These are phyloP conservation scores for Carex scoparia DNA, from an alignment of 176 grass and related monocot species.

Conservation along the genomic window DNA sequence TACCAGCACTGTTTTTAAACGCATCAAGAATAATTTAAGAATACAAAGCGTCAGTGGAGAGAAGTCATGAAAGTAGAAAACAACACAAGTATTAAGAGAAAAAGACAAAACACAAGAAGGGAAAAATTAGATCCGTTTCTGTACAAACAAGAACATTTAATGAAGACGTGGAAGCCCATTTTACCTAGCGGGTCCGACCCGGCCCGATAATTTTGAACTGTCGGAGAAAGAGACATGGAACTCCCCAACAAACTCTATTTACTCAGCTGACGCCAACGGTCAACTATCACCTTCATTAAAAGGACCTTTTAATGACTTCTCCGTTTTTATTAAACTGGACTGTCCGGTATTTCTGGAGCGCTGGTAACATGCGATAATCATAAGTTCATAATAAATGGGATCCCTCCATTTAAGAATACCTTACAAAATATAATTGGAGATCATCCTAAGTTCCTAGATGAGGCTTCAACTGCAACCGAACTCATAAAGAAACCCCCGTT, in stretches of 20 bases:
- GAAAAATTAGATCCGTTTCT: not conserved
- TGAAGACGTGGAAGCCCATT: not conserved
- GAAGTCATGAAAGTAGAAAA: not conserved
- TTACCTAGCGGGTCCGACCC: not conserved
- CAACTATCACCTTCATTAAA: slow-evolving; percentile 8
- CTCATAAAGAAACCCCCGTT: not conserved
- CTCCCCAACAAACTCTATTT: slow-evolving; percentile 14
- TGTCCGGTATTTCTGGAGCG: not conserved
- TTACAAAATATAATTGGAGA: not conserved
- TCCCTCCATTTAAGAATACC: not conserved
- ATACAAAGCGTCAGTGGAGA: not conserved
- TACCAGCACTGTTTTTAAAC: not conserved
- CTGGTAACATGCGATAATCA: not conserved
- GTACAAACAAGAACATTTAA: not conserved
- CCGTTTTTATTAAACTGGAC: not conserved
- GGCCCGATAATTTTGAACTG: not conserved
- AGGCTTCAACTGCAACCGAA: slow-evolving; percentile 8
- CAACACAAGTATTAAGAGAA: not conserved
- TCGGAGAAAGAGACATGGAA: not conserved
- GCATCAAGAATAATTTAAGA: no score
- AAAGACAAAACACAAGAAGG: not conserved
- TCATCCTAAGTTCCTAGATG: not conserved
- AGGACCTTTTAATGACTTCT: not conserved
- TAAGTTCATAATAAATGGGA: not conserved
- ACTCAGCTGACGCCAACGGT: slow-evolving; percentile 6